A percentile compares a stretch with the other conserved stretches of the same genome.
Conservation (phyloP, 805 yeast species). For the Nakazawaea holstii region DNA sequence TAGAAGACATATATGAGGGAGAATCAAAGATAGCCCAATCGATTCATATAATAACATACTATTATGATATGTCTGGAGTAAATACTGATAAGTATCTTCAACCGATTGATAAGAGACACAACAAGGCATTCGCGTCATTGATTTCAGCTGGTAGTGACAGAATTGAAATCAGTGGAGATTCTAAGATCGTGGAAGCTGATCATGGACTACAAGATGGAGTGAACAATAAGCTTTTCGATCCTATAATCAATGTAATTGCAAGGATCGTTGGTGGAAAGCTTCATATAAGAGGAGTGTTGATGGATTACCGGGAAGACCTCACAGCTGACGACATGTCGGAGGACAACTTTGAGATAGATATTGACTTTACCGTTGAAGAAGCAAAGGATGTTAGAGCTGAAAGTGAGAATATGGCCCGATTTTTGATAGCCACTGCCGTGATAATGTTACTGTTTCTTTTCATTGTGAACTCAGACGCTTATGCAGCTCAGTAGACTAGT, state of each 20-base stretch:
- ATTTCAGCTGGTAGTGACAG: background rate
- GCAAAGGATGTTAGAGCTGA: too few relatives aligned
- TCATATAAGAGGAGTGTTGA: slow-evolving; percentile 2
- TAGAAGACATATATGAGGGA: slow-evolving; percentile 8
- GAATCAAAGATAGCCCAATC: slow-evolving; percentile 4
- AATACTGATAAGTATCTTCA: background rate
- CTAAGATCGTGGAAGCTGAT: background rate
- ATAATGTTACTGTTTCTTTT: background rate
- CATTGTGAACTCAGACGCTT: too few relatives aligned
- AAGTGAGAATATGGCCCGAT: background rate
- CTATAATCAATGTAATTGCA: slow-evolving; percentile 5
- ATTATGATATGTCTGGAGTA: background rate
- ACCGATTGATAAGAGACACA: background rate
- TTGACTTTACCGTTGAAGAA: background rate
- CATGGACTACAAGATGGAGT: slow-evolving; percentile 9
- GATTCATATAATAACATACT: slow-evolving; percentile 3
- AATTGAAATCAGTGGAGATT: background rate
- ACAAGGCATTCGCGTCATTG: slow-evolving; percentile 8
- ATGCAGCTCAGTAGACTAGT: too few relatives aligned
- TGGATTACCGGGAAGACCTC: slow-evolving; percentile 4
- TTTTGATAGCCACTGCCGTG: background rate
- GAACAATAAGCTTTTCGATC: slow-evolving; percentile 3
- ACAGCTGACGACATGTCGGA: slow-evolving; percentile 5
- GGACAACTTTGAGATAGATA: slow-evolving; percentile 4
- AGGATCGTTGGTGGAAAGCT: background rate